Percentiles rank a stretch among this genome's conserved stretches.
Conservation (phyloP, 768 basidiomycete genomes). For the Podaxis carcinomalis region DNA sequence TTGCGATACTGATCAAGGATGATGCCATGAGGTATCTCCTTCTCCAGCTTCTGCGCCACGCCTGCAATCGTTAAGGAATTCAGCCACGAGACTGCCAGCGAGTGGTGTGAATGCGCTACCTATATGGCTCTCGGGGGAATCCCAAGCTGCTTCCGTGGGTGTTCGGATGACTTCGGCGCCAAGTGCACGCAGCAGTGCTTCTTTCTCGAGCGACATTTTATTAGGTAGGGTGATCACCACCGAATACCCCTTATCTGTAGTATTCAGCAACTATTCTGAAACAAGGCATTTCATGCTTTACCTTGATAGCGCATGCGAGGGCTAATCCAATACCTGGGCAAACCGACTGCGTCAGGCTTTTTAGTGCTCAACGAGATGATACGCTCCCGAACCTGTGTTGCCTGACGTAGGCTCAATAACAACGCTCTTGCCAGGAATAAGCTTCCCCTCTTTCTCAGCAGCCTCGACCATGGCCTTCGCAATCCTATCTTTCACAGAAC, state of each 20-base stretch:
- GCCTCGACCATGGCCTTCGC: conserved; percentile 94
- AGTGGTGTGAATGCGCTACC: conserved; percentile 49
- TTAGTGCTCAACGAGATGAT: neutral
- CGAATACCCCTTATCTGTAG: conserved; percentile 85
- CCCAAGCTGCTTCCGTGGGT: conserved; percentile 84
- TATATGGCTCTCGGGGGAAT: conserved; percentile 89
- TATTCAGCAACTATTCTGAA: conserved; percentile 57
- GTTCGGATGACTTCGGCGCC: conserved; percentile 96
- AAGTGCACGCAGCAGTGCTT: conserved; percentile 83
- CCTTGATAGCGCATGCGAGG: conserved; percentile 92
- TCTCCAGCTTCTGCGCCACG: conserved; percentile 73
- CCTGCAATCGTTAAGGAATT: conserved; percentile 87
- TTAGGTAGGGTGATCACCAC: conserved; percentile 88
- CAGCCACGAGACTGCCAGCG: conserved; percentile 61
- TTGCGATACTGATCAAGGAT: conserved; percentile 93
- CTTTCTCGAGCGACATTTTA: conserved; percentile 96
- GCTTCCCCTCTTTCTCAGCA: conserved; percentile 84
- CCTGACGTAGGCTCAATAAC: conserved; percentile 96
- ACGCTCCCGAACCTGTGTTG: conserved; percentile 68
- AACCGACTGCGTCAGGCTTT: neutral
- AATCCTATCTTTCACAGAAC: conserved; percentile 94
- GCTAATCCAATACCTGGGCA: conserved; percentile 84
- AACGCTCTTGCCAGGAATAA: conserved; percentile 84
- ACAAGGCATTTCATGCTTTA: conserved; percentile 26
- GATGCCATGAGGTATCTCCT: conserved; percentile 77